phyloP scores from a whole-genome alignment of 2,329 filamentous ascomycete genomes.

The Aureobasidium sp. region DNA sequence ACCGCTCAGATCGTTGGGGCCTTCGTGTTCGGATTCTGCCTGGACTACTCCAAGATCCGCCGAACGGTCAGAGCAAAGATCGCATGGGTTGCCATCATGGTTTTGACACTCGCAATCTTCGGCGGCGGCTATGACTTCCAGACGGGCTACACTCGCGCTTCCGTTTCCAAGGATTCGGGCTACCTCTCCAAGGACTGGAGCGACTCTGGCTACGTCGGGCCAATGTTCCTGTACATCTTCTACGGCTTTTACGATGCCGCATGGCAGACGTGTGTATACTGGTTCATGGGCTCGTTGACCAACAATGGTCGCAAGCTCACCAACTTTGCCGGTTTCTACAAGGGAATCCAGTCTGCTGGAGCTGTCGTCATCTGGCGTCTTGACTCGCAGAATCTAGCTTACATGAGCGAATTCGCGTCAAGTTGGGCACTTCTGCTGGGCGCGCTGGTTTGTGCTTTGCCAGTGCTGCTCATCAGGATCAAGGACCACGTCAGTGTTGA shows the following conservation, averaged over 20 bases:
- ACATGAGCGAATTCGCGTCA: constrained; percentile 63
- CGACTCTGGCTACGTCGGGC: constrained; percentile 61
- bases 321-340: constrained; percentile 88
- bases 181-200: constrained; percentile 57
- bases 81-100: constrained; percentile 55
- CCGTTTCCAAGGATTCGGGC: constrained; percentile 21
- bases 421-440: constrained; percentile 71
- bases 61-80: constrained; percentile 62
- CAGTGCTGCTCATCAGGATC: constrained; percentile 72
- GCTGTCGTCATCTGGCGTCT: constrained; percentile 69
- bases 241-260: constrained; percentile 84
- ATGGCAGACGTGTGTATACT: constrained; percentile 89
- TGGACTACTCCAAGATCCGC: constrained; percentile 54
- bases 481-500: constrained; percentile 74
- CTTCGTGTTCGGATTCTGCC: constrained; percentile 61
- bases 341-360: constrained; percentile 82
- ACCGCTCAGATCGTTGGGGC: constrained; percentile 71
- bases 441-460: constrained; percentile 69
- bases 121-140: constrained; percentile 77
- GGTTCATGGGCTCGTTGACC: constrained; percentile 89
- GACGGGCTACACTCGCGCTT: constrained; percentile 47
- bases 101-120: constrained; percentile 71
- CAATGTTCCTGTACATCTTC: constrained; percentile 85
- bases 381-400: constrained; percentile 56
- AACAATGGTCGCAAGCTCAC: constrained; percentile 89